phyloP scores from a whole-genome alignment of 225 moss, liverwort and hornwort genomes.

The Bryum argenteum region DNA sequence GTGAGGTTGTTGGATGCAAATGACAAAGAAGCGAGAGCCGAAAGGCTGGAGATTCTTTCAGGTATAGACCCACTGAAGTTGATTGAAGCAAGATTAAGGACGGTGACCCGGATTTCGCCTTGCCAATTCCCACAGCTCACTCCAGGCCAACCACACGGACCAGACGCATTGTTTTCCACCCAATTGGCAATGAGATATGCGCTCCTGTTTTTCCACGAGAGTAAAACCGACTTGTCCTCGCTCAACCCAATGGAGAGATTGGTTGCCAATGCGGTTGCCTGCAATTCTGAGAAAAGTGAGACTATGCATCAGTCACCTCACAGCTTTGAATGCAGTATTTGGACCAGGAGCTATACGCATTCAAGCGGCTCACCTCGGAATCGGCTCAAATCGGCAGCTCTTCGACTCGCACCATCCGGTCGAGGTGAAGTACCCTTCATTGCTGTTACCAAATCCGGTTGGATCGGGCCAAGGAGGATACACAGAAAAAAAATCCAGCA shows the following conservation, averaged over 20 bases:
- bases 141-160: conserved; percentile 40
- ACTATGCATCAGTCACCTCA: conserved; percentile 26
- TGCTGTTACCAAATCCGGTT: conserved; percentile 17
- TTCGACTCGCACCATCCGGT: conserved; percentile 18
- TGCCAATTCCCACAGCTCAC: conserved; percentile 32
- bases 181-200: conserved; percentile 31
- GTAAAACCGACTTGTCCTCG: conserved; percentile 41
- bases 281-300: conserved; percentile 41
- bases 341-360: not conserved
- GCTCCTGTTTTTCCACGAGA: conserved; percentile 40
- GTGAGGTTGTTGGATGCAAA: conserved; percentile 53
- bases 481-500: conserved; percentile 28
- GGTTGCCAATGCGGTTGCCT: not conserved
- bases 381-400: conserved; percentile 4
- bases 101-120: conserved; percentile 45
- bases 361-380: conserved; percentile 36
- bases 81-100: conserved; percentile 30
- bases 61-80: conserved; percentile 37
- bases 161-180: conserved; percentile 16
- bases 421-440: not conserved
- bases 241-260: conserved; percentile 42
- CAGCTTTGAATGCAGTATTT: not conserved
- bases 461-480: conserved; percentile 16
- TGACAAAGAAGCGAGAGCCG: conserved; percentile 47
- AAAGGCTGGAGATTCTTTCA: conserved; percentile 25